Evolutionary conservation across 257 asterid genomes (phyloP).

Genomic region (Catharanthus roseus): DNA sequence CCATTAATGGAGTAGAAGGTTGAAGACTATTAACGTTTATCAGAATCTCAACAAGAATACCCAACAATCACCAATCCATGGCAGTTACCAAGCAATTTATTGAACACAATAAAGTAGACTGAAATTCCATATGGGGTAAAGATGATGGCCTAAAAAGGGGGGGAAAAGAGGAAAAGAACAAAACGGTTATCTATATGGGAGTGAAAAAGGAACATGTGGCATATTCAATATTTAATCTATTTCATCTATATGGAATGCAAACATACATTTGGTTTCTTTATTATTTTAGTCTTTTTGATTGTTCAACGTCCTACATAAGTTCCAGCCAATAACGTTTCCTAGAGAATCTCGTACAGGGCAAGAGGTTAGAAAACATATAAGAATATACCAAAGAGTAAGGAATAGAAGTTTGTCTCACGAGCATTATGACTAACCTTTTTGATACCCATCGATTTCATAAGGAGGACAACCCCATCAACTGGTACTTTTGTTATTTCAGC

Average conservation of each 20-base stretch:
- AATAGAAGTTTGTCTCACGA: not conserved
- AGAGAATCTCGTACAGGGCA: not conserved
- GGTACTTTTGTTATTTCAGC: constrained; percentile 92
- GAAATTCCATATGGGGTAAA: not conserved
- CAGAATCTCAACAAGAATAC: not conserved
- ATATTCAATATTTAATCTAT: no score
- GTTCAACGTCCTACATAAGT: not conserved
- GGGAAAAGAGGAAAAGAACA: not conserved
- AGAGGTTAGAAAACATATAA: not conserved
- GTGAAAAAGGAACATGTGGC: not conserved
- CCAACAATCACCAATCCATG: not conserved
- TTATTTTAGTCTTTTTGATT: not conserved
- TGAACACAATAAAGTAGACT: not conserved
- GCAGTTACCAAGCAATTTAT: not conserved
- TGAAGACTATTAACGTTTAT: not conserved
- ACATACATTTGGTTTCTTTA: not conserved
- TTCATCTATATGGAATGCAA: no score
- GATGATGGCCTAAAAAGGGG: not conserved
- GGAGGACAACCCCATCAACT: constrained; percentile 92
- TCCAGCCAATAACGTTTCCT: not conserved
- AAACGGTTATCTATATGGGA: not conserved
- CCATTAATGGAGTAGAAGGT: not conserved
- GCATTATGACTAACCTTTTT: constrained; percentile 49
- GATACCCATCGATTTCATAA: constrained; percentile 88
- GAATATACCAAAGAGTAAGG: not conserved